Conservation (phyloP, 768 basidiomycete genomes). For the Dioszegia hungarica region DNA sequence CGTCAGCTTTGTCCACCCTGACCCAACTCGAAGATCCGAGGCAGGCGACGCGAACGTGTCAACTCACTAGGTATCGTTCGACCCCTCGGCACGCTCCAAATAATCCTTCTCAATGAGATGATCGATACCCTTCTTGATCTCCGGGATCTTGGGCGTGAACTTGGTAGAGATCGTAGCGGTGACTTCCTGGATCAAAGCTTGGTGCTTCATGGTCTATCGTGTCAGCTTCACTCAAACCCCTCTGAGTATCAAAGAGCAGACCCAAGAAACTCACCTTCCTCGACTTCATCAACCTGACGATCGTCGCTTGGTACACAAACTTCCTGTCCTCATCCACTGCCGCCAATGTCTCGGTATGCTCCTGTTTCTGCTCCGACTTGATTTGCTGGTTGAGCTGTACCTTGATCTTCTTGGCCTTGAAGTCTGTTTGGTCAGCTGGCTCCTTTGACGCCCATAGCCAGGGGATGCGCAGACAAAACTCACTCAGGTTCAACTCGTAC, state of each 20-base stretch:
- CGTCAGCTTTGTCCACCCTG: neutral
- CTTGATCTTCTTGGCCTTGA: constrained; percentile 80
- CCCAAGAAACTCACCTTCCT: constrained; percentile 37
- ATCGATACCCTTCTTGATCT: constrained; percentile 97
- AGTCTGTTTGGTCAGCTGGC: constrained; percentile 54
- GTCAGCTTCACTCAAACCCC: neutral
- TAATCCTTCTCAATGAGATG: constrained; percentile 93
- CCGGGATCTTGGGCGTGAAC: constrained; percentile 77
- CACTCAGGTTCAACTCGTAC: constrained; percentile 85
- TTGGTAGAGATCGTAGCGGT: constrained; percentile 29
- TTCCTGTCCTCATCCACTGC: constrained; percentile 96
- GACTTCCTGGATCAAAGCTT: constrained; percentile 49
- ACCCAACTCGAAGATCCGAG: neutral
- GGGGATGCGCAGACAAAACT: too few relatives aligned
- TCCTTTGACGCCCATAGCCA: neutral
- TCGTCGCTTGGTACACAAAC: constrained; percentile 90
- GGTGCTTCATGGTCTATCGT: constrained; percentile 47
- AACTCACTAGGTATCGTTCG: constrained; percentile 69
- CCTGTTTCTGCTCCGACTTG: constrained; percentile 89
- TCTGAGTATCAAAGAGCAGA: neutral
- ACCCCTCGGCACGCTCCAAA: constrained; percentile 85
- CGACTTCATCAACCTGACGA: constrained; percentile 63
- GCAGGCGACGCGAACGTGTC: too few relatives aligned
- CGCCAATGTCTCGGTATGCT: constrained; percentile 82
- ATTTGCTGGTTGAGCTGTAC: constrained; percentile 87